A percentile compares a stretch with the other conserved stretches of the same genome.
Conservation (phyloP, 2,329 filamentous ascomycete species). For the Xylariaceae sp. region DNA sequence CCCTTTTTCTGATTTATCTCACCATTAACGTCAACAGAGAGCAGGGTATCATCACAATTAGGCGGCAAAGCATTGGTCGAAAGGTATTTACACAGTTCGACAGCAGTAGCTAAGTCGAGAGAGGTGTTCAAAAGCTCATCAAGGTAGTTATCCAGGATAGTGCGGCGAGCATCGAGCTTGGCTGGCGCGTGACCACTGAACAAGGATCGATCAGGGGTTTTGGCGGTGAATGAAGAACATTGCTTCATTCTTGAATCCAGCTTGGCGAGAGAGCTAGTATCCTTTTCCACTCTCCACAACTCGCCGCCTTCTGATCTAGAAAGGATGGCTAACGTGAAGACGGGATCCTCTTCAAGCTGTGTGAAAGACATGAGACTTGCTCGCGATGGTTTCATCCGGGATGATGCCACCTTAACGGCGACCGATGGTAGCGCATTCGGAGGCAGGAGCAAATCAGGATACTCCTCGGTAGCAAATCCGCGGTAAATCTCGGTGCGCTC, state of each 20-base stretch:
- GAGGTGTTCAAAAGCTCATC: slow-evolving; percentile 78
- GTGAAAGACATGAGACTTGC: slow-evolving; percentile 77
- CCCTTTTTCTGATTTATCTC: slow-evolving; percentile 44
- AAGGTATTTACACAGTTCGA: slow-evolving; percentile 82
- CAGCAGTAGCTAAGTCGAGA: slow-evolving; percentile 68
- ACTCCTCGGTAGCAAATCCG: slow-evolving; percentile 78
- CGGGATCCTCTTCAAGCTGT: slow-evolving; percentile 82
- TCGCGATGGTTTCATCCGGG: slow-evolving; percentile 86
- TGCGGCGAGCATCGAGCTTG: slow-evolving; percentile 80
- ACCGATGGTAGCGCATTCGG: slow-evolving; percentile 86
- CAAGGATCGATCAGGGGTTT: slow-evolving; percentile 74
- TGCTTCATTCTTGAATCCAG: slow-evolving; percentile 78
- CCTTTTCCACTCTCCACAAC: slow-evolving; percentile 93
- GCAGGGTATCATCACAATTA: slow-evolving; percentile 52
- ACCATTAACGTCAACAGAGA: slow-evolving; percentile 34
- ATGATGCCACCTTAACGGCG: slow-evolving; percentile 82
- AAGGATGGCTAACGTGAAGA: slow-evolving; percentile 85
- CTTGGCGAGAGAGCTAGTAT: slow-evolving; percentile 71
- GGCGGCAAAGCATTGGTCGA: slow-evolving; percentile 61
- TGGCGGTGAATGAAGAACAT: slow-evolving; percentile 64
- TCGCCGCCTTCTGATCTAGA: slow-evolving; percentile 71
- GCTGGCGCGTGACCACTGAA: slow-evolving; percentile 92
- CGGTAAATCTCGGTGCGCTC: slow-evolving; percentile 58
- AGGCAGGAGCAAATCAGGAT: slow-evolving; percentile 76
- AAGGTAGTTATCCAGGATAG: slow-evolving; percentile 78